These are phyloP conservation scores for Eurotiales sp. DNA, from an alignment of 2,329 filamentous ascomycete species.

Conservation along the genomic window DNA sequence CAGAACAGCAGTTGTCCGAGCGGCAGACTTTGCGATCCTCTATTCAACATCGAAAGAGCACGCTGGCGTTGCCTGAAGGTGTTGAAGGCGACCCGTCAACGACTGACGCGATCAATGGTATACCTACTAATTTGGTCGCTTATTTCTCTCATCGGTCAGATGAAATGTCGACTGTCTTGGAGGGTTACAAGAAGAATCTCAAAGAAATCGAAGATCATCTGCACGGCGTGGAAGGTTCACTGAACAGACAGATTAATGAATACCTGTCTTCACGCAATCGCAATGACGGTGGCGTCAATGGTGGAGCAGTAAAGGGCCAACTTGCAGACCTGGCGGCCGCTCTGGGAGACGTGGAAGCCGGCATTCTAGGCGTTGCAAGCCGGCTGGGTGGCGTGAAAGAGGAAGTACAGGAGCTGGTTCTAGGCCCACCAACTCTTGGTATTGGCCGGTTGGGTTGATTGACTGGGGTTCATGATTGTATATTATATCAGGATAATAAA, in stretches of 20 bases:
- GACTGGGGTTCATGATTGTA: constrained; percentile 6
- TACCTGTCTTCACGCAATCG: constrained; percentile 43
- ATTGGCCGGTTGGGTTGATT: constrained; percentile 22
- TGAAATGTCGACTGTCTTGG: constrained; percentile 58
- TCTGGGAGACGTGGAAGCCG: constrained; percentile 62
- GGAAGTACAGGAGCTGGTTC: constrained; percentile 55
- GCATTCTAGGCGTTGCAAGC: constrained; percentile 60
- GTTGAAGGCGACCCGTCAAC: constrained; percentile 37
- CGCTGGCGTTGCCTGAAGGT: constrained; percentile 46
- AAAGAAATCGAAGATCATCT: constrained; percentile 64
- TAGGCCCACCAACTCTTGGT: constrained; percentile 37
- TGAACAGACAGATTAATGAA: constrained; percentile 59
- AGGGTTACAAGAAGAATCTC: constrained; percentile 56
- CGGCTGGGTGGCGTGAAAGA: constrained; percentile 59
- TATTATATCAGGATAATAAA: constrained; percentile 6
- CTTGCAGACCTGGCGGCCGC: constrained; percentile 52
- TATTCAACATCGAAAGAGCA: constrained; percentile 35
- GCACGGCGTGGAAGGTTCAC: constrained; percentile 58
- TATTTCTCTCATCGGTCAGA: constrained; percentile 62
- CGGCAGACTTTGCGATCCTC: constrained; percentile 37
- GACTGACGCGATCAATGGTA: constrained; percentile 46
- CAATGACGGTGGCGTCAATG: constrained; percentile 34
- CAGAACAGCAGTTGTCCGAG: constrained; percentile 37
- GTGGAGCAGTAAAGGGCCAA: constrained; percentile 42
- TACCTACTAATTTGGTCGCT: constrained; percentile 58